Percentiles rank a stretch among this genome's conserved stretches.
Conservation (phyloP, 345 rosid species). For the Salix dunnii region DNA sequence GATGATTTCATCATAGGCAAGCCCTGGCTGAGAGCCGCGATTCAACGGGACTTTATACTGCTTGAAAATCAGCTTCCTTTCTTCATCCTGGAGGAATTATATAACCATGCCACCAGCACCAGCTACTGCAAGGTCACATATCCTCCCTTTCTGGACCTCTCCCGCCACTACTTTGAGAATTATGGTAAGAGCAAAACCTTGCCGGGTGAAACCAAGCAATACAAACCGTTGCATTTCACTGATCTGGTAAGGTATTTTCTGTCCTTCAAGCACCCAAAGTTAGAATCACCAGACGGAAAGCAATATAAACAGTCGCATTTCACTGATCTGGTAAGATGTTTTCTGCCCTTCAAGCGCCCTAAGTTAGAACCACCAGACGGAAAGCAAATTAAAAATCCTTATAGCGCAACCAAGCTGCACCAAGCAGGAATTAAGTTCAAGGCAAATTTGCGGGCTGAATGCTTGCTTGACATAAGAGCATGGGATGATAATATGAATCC, state of each 20-base stretch:
- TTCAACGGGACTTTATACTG: slow-evolving; percentile 1
- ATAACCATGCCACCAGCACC: not conserved
- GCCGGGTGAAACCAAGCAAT: not conserved
- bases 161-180: not conserved
- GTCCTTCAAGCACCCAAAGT: not conserved
- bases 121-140: too few species aligned
- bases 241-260: not conserved
- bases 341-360: not conserved
- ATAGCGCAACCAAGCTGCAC: slow-evolving; percentile 22
- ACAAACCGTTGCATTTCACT: not conserved
- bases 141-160: not conserved
- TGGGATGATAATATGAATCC: not conserved
- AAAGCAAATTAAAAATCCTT: not conserved
- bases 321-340: slow-evolving; percentile 4
- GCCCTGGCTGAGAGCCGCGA: not conserved
- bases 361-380: not conserved
- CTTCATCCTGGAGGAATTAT: not conserved
- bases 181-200: not conserved
- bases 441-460: not conserved
- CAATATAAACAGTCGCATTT: not conserved
- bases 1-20: slow-evolving; percentile 10
- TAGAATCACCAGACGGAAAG: not conserved
- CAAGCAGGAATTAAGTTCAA: slow-evolving; percentile 20
- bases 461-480: slow-evolving; percentile 7
- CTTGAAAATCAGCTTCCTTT: slow-evolving; percentile 20